A percentile compares a stretch with the other conserved stretches of the same genome.
Evolutionary conservation across 2,329 filamentous ascomycete species (phyloP).

Genomic region (Penicillium capsulatum): DNA sequence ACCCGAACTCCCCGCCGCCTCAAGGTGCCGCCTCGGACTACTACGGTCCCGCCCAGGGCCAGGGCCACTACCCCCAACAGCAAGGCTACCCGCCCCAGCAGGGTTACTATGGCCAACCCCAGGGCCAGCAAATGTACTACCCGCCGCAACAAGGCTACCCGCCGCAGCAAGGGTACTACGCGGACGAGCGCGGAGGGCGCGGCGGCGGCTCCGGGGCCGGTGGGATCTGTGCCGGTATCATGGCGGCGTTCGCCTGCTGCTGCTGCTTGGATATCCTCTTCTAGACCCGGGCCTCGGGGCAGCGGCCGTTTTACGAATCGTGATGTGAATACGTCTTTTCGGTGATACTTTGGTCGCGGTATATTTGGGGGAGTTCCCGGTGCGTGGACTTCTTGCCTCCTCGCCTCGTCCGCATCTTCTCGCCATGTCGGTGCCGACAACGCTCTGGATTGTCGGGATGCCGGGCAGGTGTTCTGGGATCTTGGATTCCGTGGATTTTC

Average conservation of each 20-base stretch:
- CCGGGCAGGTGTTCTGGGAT: too few relatives aligned
- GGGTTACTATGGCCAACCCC: slow-evolving; percentile 15
- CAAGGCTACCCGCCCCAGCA: slow-evolving; percentile 31
- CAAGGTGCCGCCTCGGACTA: slow-evolving; percentile 32
- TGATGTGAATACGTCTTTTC: neutral
- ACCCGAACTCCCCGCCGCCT: slow-evolving; percentile 24
- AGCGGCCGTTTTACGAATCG: neutral
- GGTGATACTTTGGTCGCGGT: too few relatives aligned
- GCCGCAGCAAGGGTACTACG: slow-evolving; percentile 29
- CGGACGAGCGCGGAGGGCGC: slow-evolving; percentile 31
- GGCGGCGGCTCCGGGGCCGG: slow-evolving; percentile 24
- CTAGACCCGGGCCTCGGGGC: slow-evolving; percentile 16
- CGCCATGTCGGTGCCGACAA: too few relatives aligned
- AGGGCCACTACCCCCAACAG: slow-evolving; percentile 20
- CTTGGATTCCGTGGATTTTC: too few relatives aligned
- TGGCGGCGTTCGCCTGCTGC: slow-evolving; percentile 48
- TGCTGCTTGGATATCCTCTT: slow-evolving; percentile 49
- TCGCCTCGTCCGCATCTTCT: too few relatives aligned
- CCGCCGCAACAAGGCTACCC: slow-evolving; percentile 35
- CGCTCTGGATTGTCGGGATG: too few relatives aligned
- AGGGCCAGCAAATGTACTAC: slow-evolving; percentile 26
- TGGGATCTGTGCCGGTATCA: slow-evolving; percentile 46
- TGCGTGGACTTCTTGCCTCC: too few relatives aligned
- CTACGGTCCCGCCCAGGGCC: slow-evolving; percentile 24
- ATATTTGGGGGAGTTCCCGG: too few relatives aligned